A percentile compares a stretch with the other conserved stretches of the same genome.
These are phyloP conservation scores for Penstemon barbatus DNA, from an alignment of 257 asterid genomes.

Conservation along the genomic window DNA sequence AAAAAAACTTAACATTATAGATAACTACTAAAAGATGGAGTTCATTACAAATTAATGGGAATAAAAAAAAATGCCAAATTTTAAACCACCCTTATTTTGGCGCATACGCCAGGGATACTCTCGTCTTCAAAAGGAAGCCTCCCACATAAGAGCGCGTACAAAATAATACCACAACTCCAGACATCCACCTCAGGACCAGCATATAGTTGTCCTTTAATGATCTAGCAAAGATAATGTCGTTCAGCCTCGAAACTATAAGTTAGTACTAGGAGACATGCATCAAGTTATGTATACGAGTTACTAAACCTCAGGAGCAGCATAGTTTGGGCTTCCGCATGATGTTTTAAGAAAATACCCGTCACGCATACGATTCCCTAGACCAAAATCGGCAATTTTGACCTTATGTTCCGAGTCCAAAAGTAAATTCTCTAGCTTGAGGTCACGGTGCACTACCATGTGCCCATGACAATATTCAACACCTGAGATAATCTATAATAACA, in stretches of 20 bases:
- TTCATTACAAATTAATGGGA: not conserved
- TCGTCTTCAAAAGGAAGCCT: slow-evolving; percentile 73
- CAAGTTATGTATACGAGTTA: not conserved
- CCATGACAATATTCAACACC: slow-evolving; percentile 63
- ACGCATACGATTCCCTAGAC: slow-evolving; percentile 54
- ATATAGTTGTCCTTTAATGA: slow-evolving; percentile 48
- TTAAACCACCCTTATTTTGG: slow-evolving; percentile 50
- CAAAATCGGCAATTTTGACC: slow-evolving; percentile 66
- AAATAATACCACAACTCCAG: slow-evolving; percentile 77
- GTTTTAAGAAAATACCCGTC: slow-evolving; percentile 75
- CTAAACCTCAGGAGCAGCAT: slow-evolving; percentile 78
- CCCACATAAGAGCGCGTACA: slow-evolving; percentile 69
- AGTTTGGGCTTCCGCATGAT: slow-evolving; percentile 67
- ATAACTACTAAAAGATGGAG: slow-evolving; percentile 13
- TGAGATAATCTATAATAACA: slow-evolving; percentile 52
- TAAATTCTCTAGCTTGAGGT: slow-evolving; percentile 71
- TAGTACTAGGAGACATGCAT: not conserved
- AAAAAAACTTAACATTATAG: not conserved
- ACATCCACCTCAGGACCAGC: slow-evolving; percentile 85
- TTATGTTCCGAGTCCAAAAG: slow-evolving; percentile 54
- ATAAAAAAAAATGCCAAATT: not conserved
- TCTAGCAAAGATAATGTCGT: slow-evolving; percentile 32
- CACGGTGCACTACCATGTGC: slow-evolving; percentile 65
- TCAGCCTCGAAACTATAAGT: slow-evolving; percentile 12
- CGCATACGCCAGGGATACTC: slow-evolving; percentile 42